Evolutionary conservation across 1,284 basidiomycete genomes (phyloP), one percentile per base, ranked within the genome.

Genomic region (Ustilago esculenta): DNA sequence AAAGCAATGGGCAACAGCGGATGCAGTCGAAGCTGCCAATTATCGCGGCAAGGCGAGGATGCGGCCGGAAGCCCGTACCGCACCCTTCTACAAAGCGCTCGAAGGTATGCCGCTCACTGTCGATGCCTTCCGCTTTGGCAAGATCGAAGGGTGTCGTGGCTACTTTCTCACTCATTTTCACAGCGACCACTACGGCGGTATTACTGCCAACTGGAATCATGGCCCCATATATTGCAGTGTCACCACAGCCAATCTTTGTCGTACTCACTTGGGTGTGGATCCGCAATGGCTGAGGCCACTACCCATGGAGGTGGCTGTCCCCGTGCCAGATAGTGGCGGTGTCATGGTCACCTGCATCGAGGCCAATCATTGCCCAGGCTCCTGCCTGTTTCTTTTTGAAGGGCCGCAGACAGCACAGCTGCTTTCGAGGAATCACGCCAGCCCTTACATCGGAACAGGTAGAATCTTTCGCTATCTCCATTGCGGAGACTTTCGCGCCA

Each of bases 101-200:
- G 91, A 92, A 69, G 95, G 96, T 2, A 97, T 98, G 94, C 93
- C 94, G 1, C 91, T 98, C 40, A 90, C 93, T 6, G 94, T 97
- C 0, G 95, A 98, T 77, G 94, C 93, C 1, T 98, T 98, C 82
- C 87, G 90, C 42, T 98, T 95, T 81, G 94, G 94, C 2, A 85
- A 86, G n/a, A 92, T 97, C 51, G 92, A 92, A 7, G 88, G 87
- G 10, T 88, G 96, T 11, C 90, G 86, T 3, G 92, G 92, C 0
- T 95, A 96, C 82, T 92, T 95, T 72, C 83, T 96, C 65, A 92
- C 77, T 10, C 79, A 81, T 39, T 80, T 79, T 33, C 80, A 81
- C 51, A 67, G 71, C 90, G 92, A 80, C 24, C 76, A 79, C 52
- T 79, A 82, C 73, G 71, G 76, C 36, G 71, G 81, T 36, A 72